phyloP scores from a whole-genome alignment of 805 yeast genomes.

The Saccharomyces eubayanus region DNA sequence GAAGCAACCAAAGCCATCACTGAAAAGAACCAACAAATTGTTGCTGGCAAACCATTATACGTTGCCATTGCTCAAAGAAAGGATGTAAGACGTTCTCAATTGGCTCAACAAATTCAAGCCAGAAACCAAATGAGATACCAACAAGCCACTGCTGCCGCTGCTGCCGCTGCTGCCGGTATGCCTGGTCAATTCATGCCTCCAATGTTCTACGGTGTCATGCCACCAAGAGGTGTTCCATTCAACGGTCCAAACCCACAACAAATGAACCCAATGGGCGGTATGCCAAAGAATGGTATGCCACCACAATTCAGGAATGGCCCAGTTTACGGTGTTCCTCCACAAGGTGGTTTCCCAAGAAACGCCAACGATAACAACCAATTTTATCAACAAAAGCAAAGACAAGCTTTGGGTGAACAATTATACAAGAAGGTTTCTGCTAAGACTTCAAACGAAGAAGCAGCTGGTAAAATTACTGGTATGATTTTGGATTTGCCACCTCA shows the following conservation, averaged over 20 bases:
- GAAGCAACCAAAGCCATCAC: conserved; percentile 98
- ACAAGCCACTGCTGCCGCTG: conserved; percentile 69
- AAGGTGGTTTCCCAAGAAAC: conserved; percentile 41
- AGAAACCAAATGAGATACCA: conserved; percentile 98
- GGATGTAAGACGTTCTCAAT: conserved; percentile 93
- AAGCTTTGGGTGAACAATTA: conserved; percentile 94
- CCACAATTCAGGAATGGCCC: conserved; percentile 71
- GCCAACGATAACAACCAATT: conserved; percentile 31
- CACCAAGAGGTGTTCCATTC: conserved; percentile 79
- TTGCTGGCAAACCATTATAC: conserved; percentile 90
- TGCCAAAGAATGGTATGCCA: conserved; percentile 47
- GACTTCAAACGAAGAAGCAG: conserved; percentile 87
- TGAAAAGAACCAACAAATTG: conserved; percentile 96
- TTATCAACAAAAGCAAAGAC: conserved; percentile 90
- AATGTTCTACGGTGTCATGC: conserved; percentile 43
- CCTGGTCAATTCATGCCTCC: conserved; percentile 36
- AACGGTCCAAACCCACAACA: conserved; percentile 75
- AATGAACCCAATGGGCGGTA: conserved; percentile 58
- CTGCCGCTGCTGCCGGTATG: conserved; percentile 34
- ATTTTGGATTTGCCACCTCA: conserved; percentile 88
- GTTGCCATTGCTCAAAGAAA: conserved; percentile 98
- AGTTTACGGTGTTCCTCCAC: conserved; percentile 78
- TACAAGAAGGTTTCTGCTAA: conserved; percentile 86
- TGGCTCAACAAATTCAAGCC: conserved; percentile 96
- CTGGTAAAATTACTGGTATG: conserved; percentile 99